phyloP scores from a whole-genome alignment of 2,329 filamentous ascomycete genomes.

The Aspergillaceae sp. region DNA sequence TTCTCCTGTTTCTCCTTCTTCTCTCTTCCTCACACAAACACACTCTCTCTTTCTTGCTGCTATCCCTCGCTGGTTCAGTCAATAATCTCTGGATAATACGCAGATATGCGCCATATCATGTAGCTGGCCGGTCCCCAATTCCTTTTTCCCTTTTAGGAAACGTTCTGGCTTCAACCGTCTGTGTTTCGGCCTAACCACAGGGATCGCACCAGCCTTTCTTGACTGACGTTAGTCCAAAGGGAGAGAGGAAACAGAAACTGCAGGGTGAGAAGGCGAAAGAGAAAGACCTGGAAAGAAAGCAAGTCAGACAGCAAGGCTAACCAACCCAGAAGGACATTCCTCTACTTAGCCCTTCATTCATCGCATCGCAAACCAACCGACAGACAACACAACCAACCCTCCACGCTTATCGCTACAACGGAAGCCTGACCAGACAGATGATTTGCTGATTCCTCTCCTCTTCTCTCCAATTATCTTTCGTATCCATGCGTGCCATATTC shows the following conservation, averaged over 20 bases:
- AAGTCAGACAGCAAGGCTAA: not conserved
- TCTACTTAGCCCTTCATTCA: slow-evolving; percentile 6
- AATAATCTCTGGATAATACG: not conserved
- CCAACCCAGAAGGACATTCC: too few species aligned
- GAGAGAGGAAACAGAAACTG: not conserved
- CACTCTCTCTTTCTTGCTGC: slow-evolving; percentile 1
- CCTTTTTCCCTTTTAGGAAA: not conserved
- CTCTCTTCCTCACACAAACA: slow-evolving; percentile 5
- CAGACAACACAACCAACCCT: slow-evolving; percentile 15
- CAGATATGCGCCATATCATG: not conserved
- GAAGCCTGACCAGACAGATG: too few species aligned
- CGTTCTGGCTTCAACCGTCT: not conserved
- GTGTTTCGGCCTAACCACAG: not conserved
- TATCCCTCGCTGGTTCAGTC: not conserved
- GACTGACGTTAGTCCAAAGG: not conserved
- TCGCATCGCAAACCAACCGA: too few species aligned
- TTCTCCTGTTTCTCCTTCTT: slow-evolving; percentile 2
- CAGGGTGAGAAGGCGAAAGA: not conserved
- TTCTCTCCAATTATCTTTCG: slow-evolving; percentile 8
- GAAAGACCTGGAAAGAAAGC: not conserved
- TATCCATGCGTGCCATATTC: slow-evolving; percentile 32
- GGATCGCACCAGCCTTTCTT: not conserved
- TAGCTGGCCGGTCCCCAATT: not conserved
- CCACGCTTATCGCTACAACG: not conserved
- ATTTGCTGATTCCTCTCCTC: slow-evolving; percentile 4